phyloP scores from a whole-genome alignment of 2,329 filamentous ascomycete genomes.

The Colletotrichum sidae region DNA sequence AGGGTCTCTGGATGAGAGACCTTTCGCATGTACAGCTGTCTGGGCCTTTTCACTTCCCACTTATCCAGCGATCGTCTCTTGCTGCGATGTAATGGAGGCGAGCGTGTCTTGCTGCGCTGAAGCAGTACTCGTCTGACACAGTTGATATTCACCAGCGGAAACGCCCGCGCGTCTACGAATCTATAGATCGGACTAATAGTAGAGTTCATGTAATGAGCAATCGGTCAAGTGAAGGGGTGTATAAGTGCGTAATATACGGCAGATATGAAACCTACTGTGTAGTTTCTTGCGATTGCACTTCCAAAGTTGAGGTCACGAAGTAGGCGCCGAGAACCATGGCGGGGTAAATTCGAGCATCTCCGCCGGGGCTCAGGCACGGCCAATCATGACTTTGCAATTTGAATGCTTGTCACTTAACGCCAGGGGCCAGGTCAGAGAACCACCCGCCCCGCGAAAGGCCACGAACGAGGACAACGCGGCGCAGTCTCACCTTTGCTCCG shows the following conservation, averaged over 20 bases:
- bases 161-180: neutral
- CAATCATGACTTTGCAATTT: constrained; percentile 23
- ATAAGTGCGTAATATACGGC: too few relatives aligned
- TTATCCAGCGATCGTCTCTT: neutral
- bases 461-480: neutral
- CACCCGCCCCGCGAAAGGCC: constrained; percentile 13
- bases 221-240: too few relatives aligned
- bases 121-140: neutral
- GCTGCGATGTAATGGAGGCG: neutral
- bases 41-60: neutral
- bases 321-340: neutral
- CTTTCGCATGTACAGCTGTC: too few relatives aligned
- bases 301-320: too few relatives aligned
- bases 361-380: constrained; percentile 1
- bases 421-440: neutral
- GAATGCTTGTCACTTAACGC: constrained; percentile 9
- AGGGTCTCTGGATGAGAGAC: too few relatives aligned
- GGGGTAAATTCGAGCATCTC: constrained; percentile 20
- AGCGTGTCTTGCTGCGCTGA: constrained; percentile 4
- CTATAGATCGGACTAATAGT: too few relatives aligned
- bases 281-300: too few relatives aligned
- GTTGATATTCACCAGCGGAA: too few relatives aligned
- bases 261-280: too few relatives aligned
- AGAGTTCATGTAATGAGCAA: too few relatives aligned
- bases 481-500: neutral